Base-by-base conservation (phyloP, 2,329 filamentous ascomycete genomes). In the Calonectria pseudoreteaudii region DNA sequence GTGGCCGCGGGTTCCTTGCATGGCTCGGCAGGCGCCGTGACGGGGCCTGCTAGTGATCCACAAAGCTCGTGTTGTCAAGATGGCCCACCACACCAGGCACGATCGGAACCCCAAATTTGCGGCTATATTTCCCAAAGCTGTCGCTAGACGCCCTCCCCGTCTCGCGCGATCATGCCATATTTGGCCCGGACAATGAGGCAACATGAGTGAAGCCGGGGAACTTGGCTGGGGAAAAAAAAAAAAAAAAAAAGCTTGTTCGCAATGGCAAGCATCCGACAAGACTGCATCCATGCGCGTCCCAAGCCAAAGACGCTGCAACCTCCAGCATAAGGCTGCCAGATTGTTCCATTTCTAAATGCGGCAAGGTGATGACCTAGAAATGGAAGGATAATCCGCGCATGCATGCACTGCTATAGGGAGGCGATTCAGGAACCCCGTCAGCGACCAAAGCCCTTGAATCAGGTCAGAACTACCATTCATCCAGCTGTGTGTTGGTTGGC, bases 1-100 rank as follows among this genome's bases (percentile, higher is more conserved):
- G 56, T 62, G 23, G 56, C 56, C 56, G 56, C 56, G 56, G 56
- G 56, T 62, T 62, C 56, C 56, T 62, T 62, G 36, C 56, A 62
- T 62, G 14, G 30, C n/a, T 38, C 34, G 56, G 56, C 36, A 60
- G 56, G 56, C 56, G 23, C 56, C 56, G 56, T 41, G 36, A 26
- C 36, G 41, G 56, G 56, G 56, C 56, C 28, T 26, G 14, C 14
- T 18, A 34, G 14, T 28, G 56, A 41, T 62, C 56, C 56, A 62
- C 56, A 62, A 62, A 62, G 13, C 56, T 62, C 56, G 56, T 62
- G 56, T 62, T 62, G n/a, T 23, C 34, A 60, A 53, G 31, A 60
- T 28, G 56, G 23, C 56, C 56, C 56, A 62, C 56, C 56, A 62
- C 56, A 10, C 56, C n/a, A 41, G 36, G n/a, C 56, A 28, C 52